These are phyloP conservation scores for Leucosporidium scottii DNA, from an alignment of 768 basidiomycete genomes.

Conservation along the genomic window DNA sequence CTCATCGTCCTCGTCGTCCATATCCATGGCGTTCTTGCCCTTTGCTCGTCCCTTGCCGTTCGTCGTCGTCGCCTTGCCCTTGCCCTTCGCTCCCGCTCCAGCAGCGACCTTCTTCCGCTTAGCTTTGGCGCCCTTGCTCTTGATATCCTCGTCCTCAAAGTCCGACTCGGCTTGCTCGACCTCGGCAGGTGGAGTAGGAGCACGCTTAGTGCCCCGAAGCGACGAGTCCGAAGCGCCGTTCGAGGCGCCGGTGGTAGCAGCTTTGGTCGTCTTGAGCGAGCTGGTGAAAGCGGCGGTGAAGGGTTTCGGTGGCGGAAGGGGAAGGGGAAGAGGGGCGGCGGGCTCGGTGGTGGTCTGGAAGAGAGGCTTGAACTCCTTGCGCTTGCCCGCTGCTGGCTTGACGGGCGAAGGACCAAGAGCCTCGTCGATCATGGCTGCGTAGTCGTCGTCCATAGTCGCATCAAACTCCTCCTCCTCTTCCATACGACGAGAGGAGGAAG, in stretches of 20 bases:
- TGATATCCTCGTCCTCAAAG: neutral
- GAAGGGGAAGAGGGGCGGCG: neutral
- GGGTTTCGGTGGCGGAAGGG: neutral
- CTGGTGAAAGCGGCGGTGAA: neutral
- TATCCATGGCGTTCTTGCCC: neutral
- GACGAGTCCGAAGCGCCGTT: neutral
- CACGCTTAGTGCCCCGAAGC: neutral
- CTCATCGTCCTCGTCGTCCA: conserved; percentile 1
- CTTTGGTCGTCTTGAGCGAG: conserved; percentile 4
- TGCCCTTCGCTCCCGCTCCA: neutral
- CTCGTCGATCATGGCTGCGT: conserved; percentile 1
- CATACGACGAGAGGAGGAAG: neutral
- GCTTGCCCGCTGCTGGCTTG: conserved; percentile 7
- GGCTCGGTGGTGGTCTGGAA: neutral
- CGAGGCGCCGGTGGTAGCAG: conserved; percentile 1
- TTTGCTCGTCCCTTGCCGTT: neutral
- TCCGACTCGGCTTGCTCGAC: conserved; percentile 11
- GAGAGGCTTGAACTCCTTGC: conserved; percentile 19
- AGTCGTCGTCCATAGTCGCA: conserved; percentile 6
- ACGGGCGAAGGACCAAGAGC: conserved; percentile 28
- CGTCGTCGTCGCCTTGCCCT: conserved; percentile 2
- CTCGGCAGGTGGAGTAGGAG: neutral
- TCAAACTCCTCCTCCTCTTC: neutral
- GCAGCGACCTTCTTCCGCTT: conserved; percentile 8
- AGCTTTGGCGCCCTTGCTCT: neutral